Conservation (phyloP, 2,329 filamentous ascomycete species). For the Fusarium pseudograminearum region DNA sequence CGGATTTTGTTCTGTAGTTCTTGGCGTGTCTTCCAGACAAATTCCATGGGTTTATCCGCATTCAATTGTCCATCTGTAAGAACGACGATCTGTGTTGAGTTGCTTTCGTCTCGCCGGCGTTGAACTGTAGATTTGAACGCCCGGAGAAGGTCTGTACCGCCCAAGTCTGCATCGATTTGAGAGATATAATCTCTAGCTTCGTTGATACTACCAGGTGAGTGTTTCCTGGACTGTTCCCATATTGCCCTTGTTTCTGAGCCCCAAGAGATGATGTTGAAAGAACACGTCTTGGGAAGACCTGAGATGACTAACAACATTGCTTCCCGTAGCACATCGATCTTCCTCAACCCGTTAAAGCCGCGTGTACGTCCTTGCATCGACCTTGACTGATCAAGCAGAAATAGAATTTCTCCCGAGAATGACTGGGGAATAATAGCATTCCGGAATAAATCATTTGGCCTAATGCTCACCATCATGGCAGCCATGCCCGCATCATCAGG, state of each 20-base stretch:
- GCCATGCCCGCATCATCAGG: background rate
- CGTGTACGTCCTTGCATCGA: too few relatives aligned
- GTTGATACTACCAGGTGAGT: rapidly evolving
- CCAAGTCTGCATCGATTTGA: background rate
- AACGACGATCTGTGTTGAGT: background rate
- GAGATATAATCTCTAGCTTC: background rate
- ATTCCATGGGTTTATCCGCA: rapidly evolving
- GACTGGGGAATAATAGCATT: background rate
- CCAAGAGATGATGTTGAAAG: background rate
- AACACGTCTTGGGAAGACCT: background rate
- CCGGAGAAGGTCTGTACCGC: background rate
- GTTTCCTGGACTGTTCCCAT: background rate
- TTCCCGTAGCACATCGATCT: background rate
- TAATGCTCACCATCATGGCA: background rate
- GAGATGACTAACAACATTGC: background rate
- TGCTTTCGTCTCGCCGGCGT: rapidly evolving
- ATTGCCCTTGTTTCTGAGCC: background rate
- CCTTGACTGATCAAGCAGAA: background rate
- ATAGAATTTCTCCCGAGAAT: background rate
- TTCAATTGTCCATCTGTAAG: background rate
- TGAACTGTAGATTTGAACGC: background rate
- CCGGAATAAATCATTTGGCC: background rate
- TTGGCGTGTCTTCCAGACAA: background rate
- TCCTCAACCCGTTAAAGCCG: too few relatives aligned
- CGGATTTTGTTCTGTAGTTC: background rate